Base-by-base conservation (phyloP, 495 filamentous ascomycete genomes). In the Trichoderma virens region DNA sequence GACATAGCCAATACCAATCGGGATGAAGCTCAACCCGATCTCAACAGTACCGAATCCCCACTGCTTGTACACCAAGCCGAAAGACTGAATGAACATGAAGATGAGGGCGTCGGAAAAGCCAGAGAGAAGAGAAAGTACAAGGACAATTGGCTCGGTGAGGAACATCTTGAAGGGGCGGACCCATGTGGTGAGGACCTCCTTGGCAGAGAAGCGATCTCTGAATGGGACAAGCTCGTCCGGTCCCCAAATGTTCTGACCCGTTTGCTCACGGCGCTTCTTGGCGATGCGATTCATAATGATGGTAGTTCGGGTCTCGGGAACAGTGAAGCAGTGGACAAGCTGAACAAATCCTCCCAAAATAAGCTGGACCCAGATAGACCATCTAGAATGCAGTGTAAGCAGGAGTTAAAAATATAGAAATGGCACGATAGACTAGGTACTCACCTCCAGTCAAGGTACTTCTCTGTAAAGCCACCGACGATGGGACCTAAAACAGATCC, bases 41-140 rank as follows among this genome's bases (percentile, higher is more conserved):
- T 80, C 68, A 28, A 83, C 76, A 0, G 80, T 72, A 39, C 74
- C 74, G 67, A 90, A 90, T 45, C 73, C 70, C 85, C 85, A 91
- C 65, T 87, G 83, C 28, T 77, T 67, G 69, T 88, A 90, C 27
- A 90, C 86, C 14, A 87, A 76, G 1, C 69, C 69, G 70, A 89
- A 88, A 0, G 83, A 86, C 67, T 90, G 85, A 65, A 90, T 85
- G 74, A 88, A 90, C 73, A 86, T 88, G 79, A 90, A 92, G 75
- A 93, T 88, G 7, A 93, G 80, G n/a, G 88, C 89, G 67, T 92
- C 90, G 30, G 82, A 85, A 79, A 91, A 91, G 47, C 90, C 89
- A 31, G 84, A 88, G 30, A 92, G 85, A 11, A 91, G 75, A 2
- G 88, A 90, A 2, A 93, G 78, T 54, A 78, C 82, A 4, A 90